Evolutionary conservation across 257 asterid species (phyloP).

Genomic region (Parsonsia alboflavescens): DNA sequence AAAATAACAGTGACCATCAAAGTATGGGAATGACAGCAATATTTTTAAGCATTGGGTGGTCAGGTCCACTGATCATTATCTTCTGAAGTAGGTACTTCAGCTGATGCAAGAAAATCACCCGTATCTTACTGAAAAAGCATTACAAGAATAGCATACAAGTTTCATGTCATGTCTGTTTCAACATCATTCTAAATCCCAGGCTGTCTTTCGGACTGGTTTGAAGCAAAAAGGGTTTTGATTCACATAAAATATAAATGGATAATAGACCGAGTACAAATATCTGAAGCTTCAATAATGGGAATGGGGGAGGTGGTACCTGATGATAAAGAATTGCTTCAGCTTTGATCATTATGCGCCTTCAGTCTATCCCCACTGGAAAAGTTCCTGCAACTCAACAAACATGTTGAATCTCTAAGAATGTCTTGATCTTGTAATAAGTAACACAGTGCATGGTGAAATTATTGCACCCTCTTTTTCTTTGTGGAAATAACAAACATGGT

Average conservation of each 20-base stretch:
- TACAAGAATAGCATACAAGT: background rate
- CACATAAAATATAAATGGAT: constrained; percentile 8
- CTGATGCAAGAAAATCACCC: background rate
- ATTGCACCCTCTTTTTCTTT: background rate
- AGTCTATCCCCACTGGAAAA: background rate
- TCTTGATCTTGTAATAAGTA: background rate
- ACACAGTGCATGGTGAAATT: no score
- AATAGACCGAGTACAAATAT: constrained; percentile 8
- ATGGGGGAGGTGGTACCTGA: background rate
- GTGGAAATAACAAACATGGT: background rate
- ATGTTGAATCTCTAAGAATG: background rate
- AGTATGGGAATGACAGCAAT: background rate
- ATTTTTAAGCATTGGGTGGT: constrained; percentile 1
- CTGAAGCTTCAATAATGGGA: background rate
- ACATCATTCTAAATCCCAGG: constrained; percentile 22
- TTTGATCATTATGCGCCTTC: background rate
- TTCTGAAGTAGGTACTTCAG: background rate
- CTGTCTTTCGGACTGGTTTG: constrained; percentile 28
- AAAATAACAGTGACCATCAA: background rate
- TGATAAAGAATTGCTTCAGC: background rate
- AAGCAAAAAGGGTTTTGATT: background rate
- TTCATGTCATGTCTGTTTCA: constrained; percentile 6
- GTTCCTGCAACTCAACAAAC: background rate
- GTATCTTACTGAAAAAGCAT: background rate
- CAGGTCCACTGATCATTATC: background rate